Conservation (phyloP, 495 filamentous ascomycete genomes). For the Xylaria sp. region DNA sequence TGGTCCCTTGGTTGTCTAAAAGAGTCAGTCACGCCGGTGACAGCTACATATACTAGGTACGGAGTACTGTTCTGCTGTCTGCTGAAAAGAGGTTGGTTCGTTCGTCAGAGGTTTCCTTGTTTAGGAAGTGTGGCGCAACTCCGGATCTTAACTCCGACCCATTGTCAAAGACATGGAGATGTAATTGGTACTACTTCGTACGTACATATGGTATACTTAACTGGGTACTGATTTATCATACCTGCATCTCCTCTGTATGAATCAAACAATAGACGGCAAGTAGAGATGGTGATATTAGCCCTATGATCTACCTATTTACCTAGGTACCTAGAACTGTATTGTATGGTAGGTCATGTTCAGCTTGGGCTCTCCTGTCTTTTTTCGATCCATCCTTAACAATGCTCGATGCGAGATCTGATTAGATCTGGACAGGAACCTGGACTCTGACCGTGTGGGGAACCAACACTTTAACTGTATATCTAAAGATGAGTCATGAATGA, state of each 20-base stretch:
- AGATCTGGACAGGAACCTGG: too few relatives aligned
- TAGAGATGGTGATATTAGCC: not conserved
- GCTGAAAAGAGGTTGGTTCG: not conserved
- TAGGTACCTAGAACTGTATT: too few relatives aligned
- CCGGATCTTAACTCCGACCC: constrained; percentile 19
- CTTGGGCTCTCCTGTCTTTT: not conserved
- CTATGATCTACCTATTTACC: not conserved
- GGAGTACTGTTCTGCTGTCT: too few relatives aligned
- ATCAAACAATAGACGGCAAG: too few relatives aligned
- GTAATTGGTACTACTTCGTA: too few relatives aligned
- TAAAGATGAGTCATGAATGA: not conserved
- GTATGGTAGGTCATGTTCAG: not conserved
- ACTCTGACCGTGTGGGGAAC: not conserved
- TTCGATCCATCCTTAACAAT: not conserved
- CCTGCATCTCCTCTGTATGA: too few relatives aligned
- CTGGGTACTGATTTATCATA: not conserved
- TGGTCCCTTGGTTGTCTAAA: not conserved
- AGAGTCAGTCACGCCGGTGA: constrained; percentile 25
- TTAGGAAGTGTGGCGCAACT: constrained; percentile 3
- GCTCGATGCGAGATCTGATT: not conserved
- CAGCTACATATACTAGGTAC: constrained; percentile 3
- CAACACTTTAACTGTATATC: too few relatives aligned
- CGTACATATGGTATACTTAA: too few relatives aligned
- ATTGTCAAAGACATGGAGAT: not conserved
- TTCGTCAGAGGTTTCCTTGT: too few relatives aligned